Conservation (phyloP, 2,329 filamentous ascomycete species). For the Emericellopsis atlantica region DNA sequence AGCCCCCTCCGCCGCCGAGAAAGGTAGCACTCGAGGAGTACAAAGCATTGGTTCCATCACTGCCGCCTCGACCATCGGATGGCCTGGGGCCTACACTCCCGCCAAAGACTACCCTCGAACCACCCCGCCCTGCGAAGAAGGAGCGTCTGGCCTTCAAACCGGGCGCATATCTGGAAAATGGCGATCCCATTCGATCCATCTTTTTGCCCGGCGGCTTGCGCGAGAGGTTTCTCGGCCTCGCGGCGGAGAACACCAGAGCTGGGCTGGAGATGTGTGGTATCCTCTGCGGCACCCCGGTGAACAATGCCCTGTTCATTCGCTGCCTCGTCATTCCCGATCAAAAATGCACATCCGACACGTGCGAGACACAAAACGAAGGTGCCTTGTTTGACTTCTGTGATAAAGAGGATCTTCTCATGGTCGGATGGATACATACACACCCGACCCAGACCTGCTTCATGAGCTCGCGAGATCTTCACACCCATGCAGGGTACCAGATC, state of each 20-base stretch:
- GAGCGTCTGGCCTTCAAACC: constrained; percentile 57
- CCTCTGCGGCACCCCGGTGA: constrained; percentile 78
- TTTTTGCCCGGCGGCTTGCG: constrained; percentile 74
- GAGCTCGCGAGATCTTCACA: constrained; percentile 88
- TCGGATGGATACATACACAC: constrained; percentile 98
- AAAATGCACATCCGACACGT: constrained; percentile 80
- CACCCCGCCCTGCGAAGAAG: constrained; percentile 26
- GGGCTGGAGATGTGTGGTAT: constrained; percentile 95
- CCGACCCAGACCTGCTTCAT: constrained; percentile 96
- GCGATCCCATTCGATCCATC: constrained; percentile 71
- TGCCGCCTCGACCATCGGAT: neutral
- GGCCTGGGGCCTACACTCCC: constrained; percentile 11
- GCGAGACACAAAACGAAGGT: constrained; percentile 81
- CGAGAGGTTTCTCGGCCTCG: constrained; percentile 59
- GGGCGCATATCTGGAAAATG: constrained; percentile 81
- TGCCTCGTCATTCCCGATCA: constrained; percentile 86
- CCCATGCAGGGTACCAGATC: constrained; percentile 85
- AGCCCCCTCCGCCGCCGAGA: constrained; percentile 12
- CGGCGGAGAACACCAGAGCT: constrained; percentile 59
- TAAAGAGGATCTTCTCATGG: constrained; percentile 66
- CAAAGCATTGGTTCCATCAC: constrained; percentile 3
- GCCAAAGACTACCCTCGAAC: constrained; percentile 12
- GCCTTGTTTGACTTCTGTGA: constrained; percentile 85
- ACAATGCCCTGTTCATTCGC: constrained; percentile 86
- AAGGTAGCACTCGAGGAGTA: constrained; percentile 14